Evolutionary conservation across 225 moss, liverwort and hornwort genomes (phyloP), one percentile per base, ranked within the genome.

Genomic region (Marchantia paleacea): DNA sequence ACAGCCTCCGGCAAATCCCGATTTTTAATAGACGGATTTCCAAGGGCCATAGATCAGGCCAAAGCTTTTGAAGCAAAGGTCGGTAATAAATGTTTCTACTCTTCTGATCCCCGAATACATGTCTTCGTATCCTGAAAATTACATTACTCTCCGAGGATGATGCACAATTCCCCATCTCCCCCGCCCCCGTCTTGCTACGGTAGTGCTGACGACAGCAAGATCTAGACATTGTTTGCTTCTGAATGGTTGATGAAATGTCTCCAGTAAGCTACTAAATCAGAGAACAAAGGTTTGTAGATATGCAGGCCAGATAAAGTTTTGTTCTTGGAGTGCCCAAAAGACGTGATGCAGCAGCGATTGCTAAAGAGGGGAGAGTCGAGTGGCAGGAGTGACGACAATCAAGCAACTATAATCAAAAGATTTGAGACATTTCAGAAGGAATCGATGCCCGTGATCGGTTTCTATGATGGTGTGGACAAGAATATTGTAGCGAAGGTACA

Each of bases 61-160:
- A 85, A 91, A 80, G 93, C 92, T 49, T 97, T 99, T 67, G 91
- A 95, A 55, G 83, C 81, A 85, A 80, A 91, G 85, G 96, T 94
- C 78, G 9, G 76, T 74, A 22, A 5, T 11, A 60, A 31, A 22
- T 30, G 10, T 51, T 51, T 54, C 12, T 19, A 71, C 18, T 49
- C 50, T 20, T 50, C 20, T 49, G n/a, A n/a, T n/a, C n/a, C n/a
- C n/a, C n/a, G 20, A 0, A 8, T 20, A 19, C 71, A 9, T n/a
- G 19, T 1, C 19, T 48, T 49, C 71, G 9, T 9, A 22, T 20
- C 48, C 18, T 71, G 22, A 22, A 69, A n/a, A 71, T 47, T 18
- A 14, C 47, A 6, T 15, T 31, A 31, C 68, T 69, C 1, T 1
- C 29, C 31, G 30, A 1, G 11, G 31, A 9, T 14, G 15, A 14